Evolutionary conservation across 345 rosid species (phyloP), one percentile per base, ranked within the genome.

Genomic region (Lepidium sativum): DNA sequence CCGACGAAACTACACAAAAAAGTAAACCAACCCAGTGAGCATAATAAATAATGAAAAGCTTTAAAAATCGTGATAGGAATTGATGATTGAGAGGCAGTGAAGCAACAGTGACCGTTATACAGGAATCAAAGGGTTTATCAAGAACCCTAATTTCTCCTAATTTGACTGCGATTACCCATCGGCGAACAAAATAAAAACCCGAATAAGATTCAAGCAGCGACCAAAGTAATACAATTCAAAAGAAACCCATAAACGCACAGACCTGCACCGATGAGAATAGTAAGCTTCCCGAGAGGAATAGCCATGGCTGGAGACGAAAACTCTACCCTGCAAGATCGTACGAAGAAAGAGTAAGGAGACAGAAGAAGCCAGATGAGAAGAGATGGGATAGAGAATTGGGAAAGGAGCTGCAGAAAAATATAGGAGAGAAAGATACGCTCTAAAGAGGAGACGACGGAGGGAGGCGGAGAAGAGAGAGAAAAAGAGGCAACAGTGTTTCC

Each of bases 241-340:
- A 37, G 9, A 12, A 3, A 15, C 5, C 15, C 16, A 18, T 2
- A 2, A 38, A 14, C 27, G 35, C 4, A 75, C 69, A 51, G 29
- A 75, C 79, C 79, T 70, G 79, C 79, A 33, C 79, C 79, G 69
- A 75, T 67, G 65, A 75, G 63, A 55, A 75, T 39, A 8, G 79
- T 70, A 27, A 75, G 75, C 76, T 75, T 75, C 29, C 79, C 79
- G 37, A 75, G 50, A 7, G 72, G 42, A 60, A 75, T 64, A 70
- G 79, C 72, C 79, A 70, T 69, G 38, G 8, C 25, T 25, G 51
- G 42, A 55, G 53, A 74, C 16, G 50, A 51, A 17, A 11, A 64
- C 29, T 50, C 25, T 0, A 38, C 47, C 18, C 33, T 8, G 9
- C 13, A 37, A 63, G 63, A 44, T 70, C 18, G 49, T 6, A 27